phyloP scores from a whole-genome alignment of 257 asterid genomes.

The Nicotiana sylvestris region DNA sequence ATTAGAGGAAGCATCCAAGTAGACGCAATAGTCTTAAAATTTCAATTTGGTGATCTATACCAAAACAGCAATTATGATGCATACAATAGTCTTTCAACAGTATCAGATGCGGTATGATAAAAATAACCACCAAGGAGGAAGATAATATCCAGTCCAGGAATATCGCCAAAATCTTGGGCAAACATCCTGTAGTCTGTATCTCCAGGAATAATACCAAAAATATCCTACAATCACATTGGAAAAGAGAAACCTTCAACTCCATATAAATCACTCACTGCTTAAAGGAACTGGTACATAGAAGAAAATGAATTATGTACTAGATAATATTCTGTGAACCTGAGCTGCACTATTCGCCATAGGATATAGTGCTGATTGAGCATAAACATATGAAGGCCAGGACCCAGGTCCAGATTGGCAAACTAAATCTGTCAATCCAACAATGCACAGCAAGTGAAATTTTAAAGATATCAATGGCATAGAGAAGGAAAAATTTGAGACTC shows the following conservation, averaged over 20 bases:
- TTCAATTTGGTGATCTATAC: slow-evolving; percentile 34
- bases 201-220: slow-evolving; percentile 86
- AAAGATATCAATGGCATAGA: background rate
- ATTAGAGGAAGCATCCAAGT: slow-evolving; percentile 29
- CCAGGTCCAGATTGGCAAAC: slow-evolving; percentile 99
- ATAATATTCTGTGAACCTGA: slow-evolving; percentile 52
- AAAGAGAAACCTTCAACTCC: slow-evolving; percentile 6
- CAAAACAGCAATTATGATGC: slow-evolving; percentile 62
- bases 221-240: slow-evolving; percentile 55
- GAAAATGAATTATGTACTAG: background rate
- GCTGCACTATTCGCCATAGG: slow-evolving; percentile 99
- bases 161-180: slow-evolving; percentile 81
- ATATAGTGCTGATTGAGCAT: slow-evolving; percentile 83
- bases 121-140: slow-evolving; percentile 92
- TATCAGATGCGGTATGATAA: slow-evolving; percentile 94
- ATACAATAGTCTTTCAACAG: slow-evolving; percentile 98
- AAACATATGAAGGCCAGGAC: slow-evolving; percentile 84
- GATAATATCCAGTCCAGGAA: slow-evolving; percentile 98
- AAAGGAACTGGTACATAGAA: background rate
- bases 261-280: background rate
- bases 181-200: slow-evolving; percentile 98
- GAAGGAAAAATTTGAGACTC: background rate
- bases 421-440: slow-evolving; percentile 57
- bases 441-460: background rate
- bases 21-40: slow-evolving; percentile 14